Evolutionary conservation across 106 monocot genomes (phyloP), one percentile per base, ranked within the genome.

Genomic region (Chionographis japonica): DNA sequence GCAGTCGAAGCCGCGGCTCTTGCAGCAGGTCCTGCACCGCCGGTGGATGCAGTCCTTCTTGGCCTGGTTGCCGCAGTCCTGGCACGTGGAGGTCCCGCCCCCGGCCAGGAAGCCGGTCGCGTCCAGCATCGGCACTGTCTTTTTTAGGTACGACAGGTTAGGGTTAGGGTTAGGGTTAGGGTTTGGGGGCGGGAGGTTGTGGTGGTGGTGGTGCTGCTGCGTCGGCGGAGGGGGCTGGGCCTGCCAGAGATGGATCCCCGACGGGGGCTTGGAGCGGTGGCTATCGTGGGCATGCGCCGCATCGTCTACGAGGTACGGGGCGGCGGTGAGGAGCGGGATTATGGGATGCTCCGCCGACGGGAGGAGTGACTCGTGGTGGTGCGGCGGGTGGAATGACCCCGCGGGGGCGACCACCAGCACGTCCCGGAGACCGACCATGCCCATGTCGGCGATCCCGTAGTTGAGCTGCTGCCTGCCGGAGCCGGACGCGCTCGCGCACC

Each of bases 21-120:
- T 91, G 74, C 91, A 91, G 82, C 91, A 91, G 3, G 84, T 87
- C n/a, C 91, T 69, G 79, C 91, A 91, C 14, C 91, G 69, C 39
- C 62, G 63, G 73, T 91, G 76, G 59, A 12, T 61, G 78, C 91
- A 91, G 62, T 87, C 91, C 74, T 91, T 91, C 72, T 91, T 91
- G 9, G 91, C 91, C 70, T 91, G 87, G 70, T 91, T 91, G 17
- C 91, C 91, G 69, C 91, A 91, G 55, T 91, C 91, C 67, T 87
- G 77, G 62, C 91, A 91, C 18, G 87, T 82, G 8, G 70, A 12
- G 4, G 8, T 9, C 4, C 57, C 55, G 16, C 62, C 40, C 7
- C 40, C 70, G 14, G 66, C 0, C 42, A 72, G 61, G 19, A 74
- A 56, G 14, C 73, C 51, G 51, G 74, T 36, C 1, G 79, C 62